Evolutionary conservation across 768 basidiomycete species (phyloP).

Genomic region (Calocybe cyanea): DNA sequence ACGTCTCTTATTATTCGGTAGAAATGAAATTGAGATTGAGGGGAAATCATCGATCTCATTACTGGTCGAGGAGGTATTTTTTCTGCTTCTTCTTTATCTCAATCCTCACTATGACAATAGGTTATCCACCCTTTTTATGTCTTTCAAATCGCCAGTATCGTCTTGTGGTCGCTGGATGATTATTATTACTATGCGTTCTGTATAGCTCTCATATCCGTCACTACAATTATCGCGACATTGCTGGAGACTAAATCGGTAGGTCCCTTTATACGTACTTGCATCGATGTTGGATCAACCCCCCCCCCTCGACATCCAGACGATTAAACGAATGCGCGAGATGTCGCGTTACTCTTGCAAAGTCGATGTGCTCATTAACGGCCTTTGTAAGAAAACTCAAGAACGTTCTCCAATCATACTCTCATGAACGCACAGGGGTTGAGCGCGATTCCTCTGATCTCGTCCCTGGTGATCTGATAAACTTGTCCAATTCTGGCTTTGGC

Average conservation of each 20-base stretch:
- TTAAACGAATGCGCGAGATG: constrained; percentile 94
- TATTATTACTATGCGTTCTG: constrained; percentile 98
- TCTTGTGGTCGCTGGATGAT: constrained; percentile 92
- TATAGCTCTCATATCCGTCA: constrained; percentile 84
- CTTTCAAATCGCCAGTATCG: constrained; percentile 94
- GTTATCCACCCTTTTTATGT: constrained; percentile 98
- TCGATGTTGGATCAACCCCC: too few relatives aligned
- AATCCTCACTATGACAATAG: constrained; percentile 28
- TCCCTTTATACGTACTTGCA: constrained; percentile 1
- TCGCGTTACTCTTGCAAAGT: constrained; percentile 83
- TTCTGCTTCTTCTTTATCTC: constrained; percentile 14
- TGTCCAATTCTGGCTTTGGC: constrained; percentile 70
- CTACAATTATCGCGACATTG: constrained; percentile 82
- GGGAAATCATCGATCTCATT: constrained; percentile 77
- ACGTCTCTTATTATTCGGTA: constrained; percentile 71
- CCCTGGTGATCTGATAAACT: constrained; percentile 88
- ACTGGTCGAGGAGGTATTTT: constrained; percentile 79
- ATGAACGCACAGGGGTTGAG: constrained; percentile 53
- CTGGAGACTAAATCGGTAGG: constrained; percentile 87
- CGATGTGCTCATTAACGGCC: constrained; percentile 61
- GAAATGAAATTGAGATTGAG: constrained; percentile 86
- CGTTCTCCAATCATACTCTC: neutral
- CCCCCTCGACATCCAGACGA: constrained; percentile 71
- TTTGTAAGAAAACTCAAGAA: constrained; percentile 48
- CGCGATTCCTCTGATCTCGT: constrained; percentile 77